phyloP scores from a whole-genome alignment of 805 yeast genomes.

The Saturnispora bothae region DNA sequence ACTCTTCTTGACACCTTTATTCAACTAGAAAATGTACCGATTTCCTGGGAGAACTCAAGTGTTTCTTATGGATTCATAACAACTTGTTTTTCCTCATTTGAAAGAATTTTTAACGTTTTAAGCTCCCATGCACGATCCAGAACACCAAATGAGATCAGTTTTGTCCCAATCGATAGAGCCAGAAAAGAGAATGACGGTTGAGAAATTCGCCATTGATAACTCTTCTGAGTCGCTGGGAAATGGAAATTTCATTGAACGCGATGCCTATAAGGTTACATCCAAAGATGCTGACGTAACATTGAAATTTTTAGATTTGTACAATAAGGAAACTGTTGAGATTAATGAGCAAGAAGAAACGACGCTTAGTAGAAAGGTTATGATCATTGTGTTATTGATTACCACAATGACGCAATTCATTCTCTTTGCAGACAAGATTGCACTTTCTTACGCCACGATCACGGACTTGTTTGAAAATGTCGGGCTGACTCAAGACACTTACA shows the following conservation, averaged over 20 bases:
- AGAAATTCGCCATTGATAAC: background rate
- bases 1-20: no score
- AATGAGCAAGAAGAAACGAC: slow-evolving; percentile 16
- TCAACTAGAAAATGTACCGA: no score
- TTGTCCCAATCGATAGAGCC: background rate
- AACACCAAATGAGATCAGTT: background rate
- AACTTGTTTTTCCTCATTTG: no score
- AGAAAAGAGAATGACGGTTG: background rate
- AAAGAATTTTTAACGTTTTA: no score
- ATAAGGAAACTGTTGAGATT: slow-evolving; percentile 15
- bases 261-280: slow-evolving; percentile 1
- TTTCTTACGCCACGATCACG: slow-evolving; percentile 31
- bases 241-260: background rate
- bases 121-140: no score
- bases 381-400: slow-evolving; percentile 19
- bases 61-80: no score
- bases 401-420: slow-evolving; percentile 19
- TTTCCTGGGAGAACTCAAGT: no score
- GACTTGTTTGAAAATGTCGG: slow-evolving; percentile 39
- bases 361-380: slow-evolving; percentile 14
- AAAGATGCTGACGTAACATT: slow-evolving; percentile 24
- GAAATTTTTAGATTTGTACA: slow-evolving; percentile 17
- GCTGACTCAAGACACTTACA: slow-evolving; percentile 33
- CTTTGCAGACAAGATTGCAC: slow-evolving; percentile 34
- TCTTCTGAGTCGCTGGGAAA: background rate